Evolutionary conservation across 345 rosid species (phyloP).

Genomic region (Arabis alpina): DNA sequence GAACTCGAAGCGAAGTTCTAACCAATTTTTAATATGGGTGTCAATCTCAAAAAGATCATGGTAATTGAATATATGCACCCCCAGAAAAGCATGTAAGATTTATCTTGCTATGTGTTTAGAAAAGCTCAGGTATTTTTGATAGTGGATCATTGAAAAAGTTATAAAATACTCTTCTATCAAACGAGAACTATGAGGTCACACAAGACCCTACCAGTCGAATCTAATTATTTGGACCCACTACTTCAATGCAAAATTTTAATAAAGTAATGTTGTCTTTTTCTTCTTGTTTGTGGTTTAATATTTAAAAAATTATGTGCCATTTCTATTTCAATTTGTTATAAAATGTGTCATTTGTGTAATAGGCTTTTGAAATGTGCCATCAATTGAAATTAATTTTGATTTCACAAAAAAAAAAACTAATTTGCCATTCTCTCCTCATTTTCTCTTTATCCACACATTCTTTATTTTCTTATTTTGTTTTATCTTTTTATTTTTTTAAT

Average conservation of each 20-base stretch:
- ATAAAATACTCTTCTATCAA: background rate
- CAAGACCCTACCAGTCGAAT: constrained; percentile 26
- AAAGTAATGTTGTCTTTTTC: constrained; percentile 21
- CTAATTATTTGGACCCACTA: constrained; percentile 34
- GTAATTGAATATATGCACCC: background rate
- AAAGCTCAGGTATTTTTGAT: constrained; percentile 11
- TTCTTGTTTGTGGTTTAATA: constrained; percentile 6
- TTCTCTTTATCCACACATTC: too few relatives aligned
- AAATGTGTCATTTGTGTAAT: too few relatives aligned
- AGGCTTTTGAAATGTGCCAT: too few relatives aligned
- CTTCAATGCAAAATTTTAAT: constrained; percentile 24
- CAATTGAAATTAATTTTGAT: too few relatives aligned
- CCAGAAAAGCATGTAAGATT: background rate
- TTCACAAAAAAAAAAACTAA: too few relatives aligned
- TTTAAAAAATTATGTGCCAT: too few relatives aligned
- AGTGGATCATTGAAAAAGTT: background rate
- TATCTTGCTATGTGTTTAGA: background rate
- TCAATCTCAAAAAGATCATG: background rate
- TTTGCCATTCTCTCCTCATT: too few relatives aligned
- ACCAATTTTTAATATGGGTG: constrained; percentile 19
- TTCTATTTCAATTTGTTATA: too few relatives aligned
- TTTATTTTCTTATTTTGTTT: too few relatives aligned
- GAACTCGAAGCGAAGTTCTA: background rate
- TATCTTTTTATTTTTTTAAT: too few relatives aligned
- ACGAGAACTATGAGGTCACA: constrained; percentile 14